phyloP scores from a whole-genome alignment of 495 filamentous ascomycete genomes.

The Penicillium manginii region DNA sequence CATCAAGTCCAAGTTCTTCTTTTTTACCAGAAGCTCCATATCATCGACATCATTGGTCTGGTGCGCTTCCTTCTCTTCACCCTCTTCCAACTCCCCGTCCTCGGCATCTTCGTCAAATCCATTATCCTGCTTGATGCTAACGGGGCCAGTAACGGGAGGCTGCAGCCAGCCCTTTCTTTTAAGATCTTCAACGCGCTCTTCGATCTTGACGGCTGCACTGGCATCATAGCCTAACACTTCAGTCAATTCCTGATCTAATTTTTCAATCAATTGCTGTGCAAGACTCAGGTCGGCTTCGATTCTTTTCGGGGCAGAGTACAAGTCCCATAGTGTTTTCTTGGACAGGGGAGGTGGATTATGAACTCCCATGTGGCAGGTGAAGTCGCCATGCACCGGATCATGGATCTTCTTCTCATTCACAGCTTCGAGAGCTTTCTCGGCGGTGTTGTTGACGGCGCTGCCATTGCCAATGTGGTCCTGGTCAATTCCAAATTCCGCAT shows the following conservation, averaged over 20 bases:
- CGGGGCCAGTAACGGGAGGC: slow-evolving; percentile 61
- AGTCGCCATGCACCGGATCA: slow-evolving; percentile 89
- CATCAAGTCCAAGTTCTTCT: slow-evolving; percentile 93
- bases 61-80: slow-evolving; percentile 71
- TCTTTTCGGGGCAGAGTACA: slow-evolving; percentile 88
- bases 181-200: slow-evolving; percentile 82
- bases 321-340: slow-evolving; percentile 97
- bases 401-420: slow-evolving; percentile 97
- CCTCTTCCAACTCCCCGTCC: slow-evolving; percentile 71
- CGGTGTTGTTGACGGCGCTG: slow-evolving; percentile 49
- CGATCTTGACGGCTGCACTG: slow-evolving; percentile 76
- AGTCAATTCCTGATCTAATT: slow-evolving; percentile 81
- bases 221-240: slow-evolving; percentile 67
- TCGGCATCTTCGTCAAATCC: slow-evolving; percentile 68
- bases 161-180: slow-evolving; percentile 74
- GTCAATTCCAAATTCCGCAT: slow-evolving; percentile 55
- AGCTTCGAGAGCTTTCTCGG: slow-evolving; percentile 84
- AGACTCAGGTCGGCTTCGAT: slow-evolving; percentile 84
- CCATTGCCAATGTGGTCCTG: slow-evolving; percentile 37
- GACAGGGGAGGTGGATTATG: slow-evolving; percentile 85
- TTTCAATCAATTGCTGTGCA: slow-evolving; percentile 72
- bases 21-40: slow-evolving; percentile 85
- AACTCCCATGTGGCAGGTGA: slow-evolving; percentile 95
- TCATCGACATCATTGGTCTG: slow-evolving; percentile 83
- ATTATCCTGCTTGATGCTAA: slow-evolving; percentile 59